Evolutionary conservation across 208 protist genomes (phyloP).

Genomic region (Trichomonas tenax): DNA sequence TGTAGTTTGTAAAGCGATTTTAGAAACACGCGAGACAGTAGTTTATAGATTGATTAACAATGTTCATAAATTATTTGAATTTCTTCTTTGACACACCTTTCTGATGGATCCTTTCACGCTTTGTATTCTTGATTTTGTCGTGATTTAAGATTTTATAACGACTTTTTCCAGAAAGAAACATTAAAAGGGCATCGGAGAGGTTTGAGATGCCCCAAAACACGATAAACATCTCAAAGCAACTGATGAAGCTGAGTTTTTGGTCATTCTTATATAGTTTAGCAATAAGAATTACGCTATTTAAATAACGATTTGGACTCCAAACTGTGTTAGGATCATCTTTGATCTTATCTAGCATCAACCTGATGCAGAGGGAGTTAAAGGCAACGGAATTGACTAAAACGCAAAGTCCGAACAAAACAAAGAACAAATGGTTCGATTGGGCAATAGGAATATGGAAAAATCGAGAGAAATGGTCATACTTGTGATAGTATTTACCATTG

Average conservation of each 20-base stretch:
- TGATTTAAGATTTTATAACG: not conserved
- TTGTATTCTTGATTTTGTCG: not conserved
- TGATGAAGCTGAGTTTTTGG: not conserved
- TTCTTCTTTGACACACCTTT: not conserved
- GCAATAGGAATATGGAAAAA: not conserved
- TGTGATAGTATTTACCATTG: not conserved
- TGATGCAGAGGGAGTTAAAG: not conserved
- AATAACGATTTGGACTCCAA: not conserved
- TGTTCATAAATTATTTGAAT: too few relatives aligned
- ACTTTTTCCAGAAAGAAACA: not conserved
- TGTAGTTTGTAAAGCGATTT: too few relatives aligned
- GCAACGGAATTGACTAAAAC: not conserved
- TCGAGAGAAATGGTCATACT: not conserved
- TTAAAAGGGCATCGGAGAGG: not conserved
- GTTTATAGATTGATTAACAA: too few relatives aligned
- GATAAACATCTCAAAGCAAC: not conserved
- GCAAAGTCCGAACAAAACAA: not conserved
- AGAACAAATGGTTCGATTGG: not conserved
- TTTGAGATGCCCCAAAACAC: not conserved
- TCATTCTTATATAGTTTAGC: not conserved
- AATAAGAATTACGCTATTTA: not conserved
- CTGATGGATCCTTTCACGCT: not conserved
- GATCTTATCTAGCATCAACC: not conserved
- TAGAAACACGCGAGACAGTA: too few relatives aligned
- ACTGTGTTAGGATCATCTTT: not conserved